Evolutionary conservation across 2,329 filamentous ascomycete species (phyloP).

Genomic region (Pseudopithomyces maydicus): DNA sequence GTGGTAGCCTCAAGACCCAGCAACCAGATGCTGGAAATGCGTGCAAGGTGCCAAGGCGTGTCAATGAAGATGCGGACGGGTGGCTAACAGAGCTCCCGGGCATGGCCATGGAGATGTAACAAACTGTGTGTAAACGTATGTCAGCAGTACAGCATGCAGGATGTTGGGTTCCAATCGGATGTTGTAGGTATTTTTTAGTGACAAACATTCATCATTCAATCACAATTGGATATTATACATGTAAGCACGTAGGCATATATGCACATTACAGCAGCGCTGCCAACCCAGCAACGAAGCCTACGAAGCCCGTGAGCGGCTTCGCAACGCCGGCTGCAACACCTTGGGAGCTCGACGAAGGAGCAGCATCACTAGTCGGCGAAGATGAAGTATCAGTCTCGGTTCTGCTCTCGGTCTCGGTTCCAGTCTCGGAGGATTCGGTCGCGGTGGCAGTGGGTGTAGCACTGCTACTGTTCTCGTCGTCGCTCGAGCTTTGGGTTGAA

Average conservation of each 20-base stretch:
- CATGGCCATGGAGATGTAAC: conserved; percentile 15
- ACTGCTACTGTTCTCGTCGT: background rate
- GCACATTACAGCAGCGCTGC: background rate
- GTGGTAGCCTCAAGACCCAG: conserved; percentile 32
- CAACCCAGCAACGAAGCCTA: background rate
- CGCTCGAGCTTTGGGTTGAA: background rate
- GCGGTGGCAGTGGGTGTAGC: background rate
- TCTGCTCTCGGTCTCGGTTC: background rate
- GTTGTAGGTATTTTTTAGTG: background rate
- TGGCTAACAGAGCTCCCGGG: conserved; percentile 27
- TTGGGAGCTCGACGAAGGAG: background rate
- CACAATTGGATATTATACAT: background rate
- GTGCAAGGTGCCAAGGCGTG: conserved; percentile 27
- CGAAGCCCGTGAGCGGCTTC: background rate
- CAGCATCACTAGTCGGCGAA: background rate
- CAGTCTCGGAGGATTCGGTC: background rate
- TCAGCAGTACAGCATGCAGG: too few species aligned
- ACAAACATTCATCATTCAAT: background rate
- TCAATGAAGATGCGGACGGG: conserved; percentile 30
- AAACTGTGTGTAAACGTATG: too few species aligned
- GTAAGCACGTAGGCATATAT: background rate
- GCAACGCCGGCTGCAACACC: background rate
- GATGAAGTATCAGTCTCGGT: background rate
- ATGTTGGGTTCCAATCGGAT: too few species aligned
- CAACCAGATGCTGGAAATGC: conserved; percentile 23